A percentile compares a stretch with the other conserved stretches of the same genome.
These are phyloP conservation scores for Chalciporus sphaerocephalus DNA, from an alignment of 768 basidiomycete genomes.

Conservation along the genomic window DNA sequence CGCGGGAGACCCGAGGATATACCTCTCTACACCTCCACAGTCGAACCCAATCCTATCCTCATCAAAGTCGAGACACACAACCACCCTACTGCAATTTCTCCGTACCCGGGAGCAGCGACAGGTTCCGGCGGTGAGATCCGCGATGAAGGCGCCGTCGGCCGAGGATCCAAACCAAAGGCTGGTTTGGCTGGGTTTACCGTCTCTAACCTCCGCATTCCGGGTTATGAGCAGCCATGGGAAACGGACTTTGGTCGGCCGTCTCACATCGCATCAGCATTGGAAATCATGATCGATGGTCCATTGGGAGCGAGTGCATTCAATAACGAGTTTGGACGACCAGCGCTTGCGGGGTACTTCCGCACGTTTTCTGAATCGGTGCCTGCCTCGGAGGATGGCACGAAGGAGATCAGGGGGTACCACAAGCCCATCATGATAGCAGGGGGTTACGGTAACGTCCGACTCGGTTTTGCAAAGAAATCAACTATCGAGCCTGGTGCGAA, in stretches of 20 bases:
- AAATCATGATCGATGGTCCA: slow-evolving; percentile 97
- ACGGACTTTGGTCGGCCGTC: slow-evolving; percentile 84
- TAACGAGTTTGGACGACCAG: slow-evolving; percentile 96
- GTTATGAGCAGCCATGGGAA: slow-evolving; percentile 93
- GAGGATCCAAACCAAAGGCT: slow-evolving; percentile 95
- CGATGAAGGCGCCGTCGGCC: slow-evolving; percentile 94
- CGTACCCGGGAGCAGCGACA: slow-evolving; percentile 97
- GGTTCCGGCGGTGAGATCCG: slow-evolving; percentile 98
- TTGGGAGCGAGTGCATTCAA: slow-evolving; percentile 95
- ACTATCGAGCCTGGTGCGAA: slow-evolving; percentile 77
- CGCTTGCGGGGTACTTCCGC: slow-evolving; percentile 89
- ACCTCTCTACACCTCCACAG: slow-evolving; percentile 50
- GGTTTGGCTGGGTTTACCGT: slow-evolving; percentile 91
- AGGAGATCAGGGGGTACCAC: slow-evolving; percentile 90
- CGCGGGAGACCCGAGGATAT: slow-evolving; percentile 15
- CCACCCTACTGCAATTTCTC: slow-evolving; percentile 97
- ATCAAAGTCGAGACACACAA: slow-evolving; percentile 99
- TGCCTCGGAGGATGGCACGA: slow-evolving; percentile 41
- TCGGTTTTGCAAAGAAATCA: slow-evolving; percentile 74
- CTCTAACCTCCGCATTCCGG: slow-evolving; percentile 90
- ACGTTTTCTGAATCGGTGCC: slow-evolving; percentile 83
- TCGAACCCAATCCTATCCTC: slow-evolving; percentile 81
- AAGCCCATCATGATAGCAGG: slow-evolving; percentile 99
- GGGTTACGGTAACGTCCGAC: slow-evolving; percentile 90
- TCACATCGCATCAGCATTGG: slow-evolving; percentile 89